Evolutionary conservation across 441 rosid genomes (phyloP), one percentile per base, ranked within the genome.

Genomic region (Adansonia grandidieri): DNA sequence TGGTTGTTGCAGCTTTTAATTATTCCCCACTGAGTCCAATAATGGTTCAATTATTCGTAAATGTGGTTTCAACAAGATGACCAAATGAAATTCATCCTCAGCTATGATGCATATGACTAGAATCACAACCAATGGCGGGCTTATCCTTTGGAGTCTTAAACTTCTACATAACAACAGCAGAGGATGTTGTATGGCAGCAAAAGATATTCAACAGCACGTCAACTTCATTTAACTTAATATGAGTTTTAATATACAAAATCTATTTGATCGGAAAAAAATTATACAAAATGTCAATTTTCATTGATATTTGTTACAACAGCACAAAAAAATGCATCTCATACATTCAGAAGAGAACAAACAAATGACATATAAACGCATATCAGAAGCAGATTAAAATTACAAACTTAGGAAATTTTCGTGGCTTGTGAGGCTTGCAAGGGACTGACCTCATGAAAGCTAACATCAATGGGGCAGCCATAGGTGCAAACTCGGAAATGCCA

Each of bases 281-380:
- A 14, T 40, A 56, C 68, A 61, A 72, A 47, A 42, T 54, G 42
- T 9, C 24, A 48, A 42, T 48, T 47, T 5, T 56, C 69, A 37
- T 75, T 75, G 32, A 68, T 50, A 75, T 47, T 51, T 60, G 60
- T 75, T 80, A 80, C 79, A 75, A 37, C 79, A 69, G 9, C 22
- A 67, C 1, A 37, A 4, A 13, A 19, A 61, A 19, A 22, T 60
- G 28, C 32, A 20, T 56, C 11, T 56, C 1, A 50, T 62, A 70
- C 76, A 60, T 51, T 17, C 63, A 44, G 54, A 63, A 72, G 28
- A 20, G 13, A 75, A 4, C 11, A 44, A 51, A 69, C 66, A 32
- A 73, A 51, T 6, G 20, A 61, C 51, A 22, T 28, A 81, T 45
- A 56, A 32, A 62, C 11, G 15, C 60, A 76, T 40, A 51, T 44